Base-by-base conservation (phyloP, 371 early-diverging fungal species). In the Mucor velutinosus region DNA sequence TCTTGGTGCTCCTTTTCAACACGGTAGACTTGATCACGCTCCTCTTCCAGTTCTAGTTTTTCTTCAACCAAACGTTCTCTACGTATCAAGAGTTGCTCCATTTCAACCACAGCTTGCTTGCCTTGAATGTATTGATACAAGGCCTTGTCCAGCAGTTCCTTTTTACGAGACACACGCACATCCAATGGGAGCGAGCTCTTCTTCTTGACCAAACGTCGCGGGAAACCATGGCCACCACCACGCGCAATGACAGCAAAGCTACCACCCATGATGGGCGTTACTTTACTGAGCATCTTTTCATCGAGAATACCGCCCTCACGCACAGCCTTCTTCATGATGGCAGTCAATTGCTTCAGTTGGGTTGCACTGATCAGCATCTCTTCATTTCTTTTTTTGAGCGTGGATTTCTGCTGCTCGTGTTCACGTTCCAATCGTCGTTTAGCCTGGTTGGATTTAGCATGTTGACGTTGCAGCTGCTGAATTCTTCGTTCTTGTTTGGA, bases 401-500 rank as follows among this genome's bases (percentile, higher is more conserved):
- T 72, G 29, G 77, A 58, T 57, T 84, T 87, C 79, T 92, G 92
- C 19, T 85, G 63, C 66, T 92, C 89, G 60, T 87, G 82, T 84
- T 89, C 87, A 11, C 81, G 74, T 69, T 94, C 93, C 12, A 92
- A 69, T 60, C 87, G 84, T 65, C 88, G 87, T 32, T 88, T 89
- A 17, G 83, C 85, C 43, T 91, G 88, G 15, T 82, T 80, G 8
- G 92, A 91, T 60, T 83, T 80, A n/a, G 86, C 86, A 74, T 94
- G 91, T 55, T 89, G 85, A 15, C 91, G 84, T n/a, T 89, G 86
- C 19, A 95, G 71, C 43, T 86, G 85, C 35, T 92, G 90, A 64
- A 95, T 89, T 69, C 92, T 91, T 29, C 89, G 78, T 55, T 92
- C 89, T 57, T 89, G 90, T 25, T 79, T 71, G 19, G 82, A 83